phyloP scores from a whole-genome alignment of 805 yeast species.

The Ascoidea tarda region DNA sequence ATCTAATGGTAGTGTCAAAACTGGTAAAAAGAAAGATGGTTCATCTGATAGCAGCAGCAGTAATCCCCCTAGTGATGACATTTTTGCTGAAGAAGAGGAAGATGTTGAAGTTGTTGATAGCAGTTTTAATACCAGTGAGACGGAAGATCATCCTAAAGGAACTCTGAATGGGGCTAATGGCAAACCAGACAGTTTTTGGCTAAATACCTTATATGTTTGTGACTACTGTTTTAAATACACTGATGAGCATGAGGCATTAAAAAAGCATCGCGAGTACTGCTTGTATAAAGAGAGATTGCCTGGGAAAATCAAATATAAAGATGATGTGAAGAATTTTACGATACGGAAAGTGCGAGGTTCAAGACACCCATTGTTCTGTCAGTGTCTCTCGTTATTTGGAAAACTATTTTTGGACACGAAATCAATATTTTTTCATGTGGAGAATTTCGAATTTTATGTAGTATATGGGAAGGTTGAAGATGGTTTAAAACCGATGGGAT shows the following conservation, averaged over 20 bases:
- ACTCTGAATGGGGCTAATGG: neutral
- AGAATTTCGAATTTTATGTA: constrained; percentile 68
- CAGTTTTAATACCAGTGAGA: too few relatives aligned
- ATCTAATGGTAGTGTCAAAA: constrained; percentile 9
- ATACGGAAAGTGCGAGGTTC: constrained; percentile 61
- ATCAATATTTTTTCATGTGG: constrained; percentile 71
- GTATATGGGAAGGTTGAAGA: constrained; percentile 37
- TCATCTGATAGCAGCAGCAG: neutral
- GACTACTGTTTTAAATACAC: constrained; percentile 78
- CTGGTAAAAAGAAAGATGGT: neutral
- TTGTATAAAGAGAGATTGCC: constrained; percentile 27
- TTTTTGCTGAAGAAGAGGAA: neutral
- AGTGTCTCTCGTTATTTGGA: constrained; percentile 71
- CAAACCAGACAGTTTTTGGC: constrained; percentile 27
- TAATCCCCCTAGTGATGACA: neutral
- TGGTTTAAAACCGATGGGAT: constrained; percentile 59
- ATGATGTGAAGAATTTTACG: constrained; percentile 27
- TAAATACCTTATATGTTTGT: constrained; percentile 56
- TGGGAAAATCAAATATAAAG: constrained; percentile 60
- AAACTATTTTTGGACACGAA: constrained; percentile 83
- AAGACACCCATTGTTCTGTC: constrained; percentile 55
- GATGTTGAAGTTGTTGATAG: neutral
- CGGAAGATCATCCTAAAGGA: constrained; percentile 11
- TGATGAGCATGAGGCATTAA: constrained; percentile 27
- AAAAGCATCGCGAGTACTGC: constrained; percentile 36